These are phyloP conservation scores for Salix arbutifolia DNA, from an alignment of 345 rosid genomes.

Conservation along the genomic window DNA sequence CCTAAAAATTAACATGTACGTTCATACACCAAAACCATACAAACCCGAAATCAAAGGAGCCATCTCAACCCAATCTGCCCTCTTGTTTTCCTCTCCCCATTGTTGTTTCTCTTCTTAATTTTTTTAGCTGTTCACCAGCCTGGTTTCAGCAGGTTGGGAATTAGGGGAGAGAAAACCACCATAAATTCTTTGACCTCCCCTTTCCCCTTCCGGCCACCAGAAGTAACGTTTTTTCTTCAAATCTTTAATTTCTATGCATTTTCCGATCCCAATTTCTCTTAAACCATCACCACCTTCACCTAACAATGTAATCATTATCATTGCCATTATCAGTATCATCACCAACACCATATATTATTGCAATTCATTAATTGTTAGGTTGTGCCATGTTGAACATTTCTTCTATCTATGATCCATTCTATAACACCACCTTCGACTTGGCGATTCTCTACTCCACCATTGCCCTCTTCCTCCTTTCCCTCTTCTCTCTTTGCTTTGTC, in stretches of 20 bases:
- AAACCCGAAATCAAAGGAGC: slow-evolving; percentile 2
- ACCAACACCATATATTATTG: slow-evolving; percentile 5
- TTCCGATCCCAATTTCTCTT: background rate
- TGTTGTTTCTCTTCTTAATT: background rate
- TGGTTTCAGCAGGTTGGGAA: slow-evolving; percentile 27
- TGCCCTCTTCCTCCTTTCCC: slow-evolving; percentile 40
- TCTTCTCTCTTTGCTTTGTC: slow-evolving; percentile 41
- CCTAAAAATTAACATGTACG: background rate
- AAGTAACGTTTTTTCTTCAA: background rate
- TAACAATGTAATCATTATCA: background rate
- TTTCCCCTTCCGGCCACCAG: slow-evolving; percentile 19
- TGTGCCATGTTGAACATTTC: slow-evolving; percentile 26
- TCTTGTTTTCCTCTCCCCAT: background rate
- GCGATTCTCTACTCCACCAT: slow-evolving; percentile 29
- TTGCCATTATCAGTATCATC: background rate
- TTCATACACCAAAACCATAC: background rate
- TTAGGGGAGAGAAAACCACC: slow-evolving; percentile 19
- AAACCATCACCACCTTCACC: background rate
- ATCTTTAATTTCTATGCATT: background rate
- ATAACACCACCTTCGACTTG: slow-evolving; percentile 35
- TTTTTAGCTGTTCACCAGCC: background rate
- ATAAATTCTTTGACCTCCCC: slow-evolving; percentile 5
- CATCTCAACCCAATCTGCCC: background rate
- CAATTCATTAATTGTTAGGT: background rate
- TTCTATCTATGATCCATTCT: slow-evolving; percentile 16